These are phyloP conservation scores for Beauveria asiatica DNA, from an alignment of 2,329 filamentous ascomycete species.

Conservation along the genomic window DNA sequence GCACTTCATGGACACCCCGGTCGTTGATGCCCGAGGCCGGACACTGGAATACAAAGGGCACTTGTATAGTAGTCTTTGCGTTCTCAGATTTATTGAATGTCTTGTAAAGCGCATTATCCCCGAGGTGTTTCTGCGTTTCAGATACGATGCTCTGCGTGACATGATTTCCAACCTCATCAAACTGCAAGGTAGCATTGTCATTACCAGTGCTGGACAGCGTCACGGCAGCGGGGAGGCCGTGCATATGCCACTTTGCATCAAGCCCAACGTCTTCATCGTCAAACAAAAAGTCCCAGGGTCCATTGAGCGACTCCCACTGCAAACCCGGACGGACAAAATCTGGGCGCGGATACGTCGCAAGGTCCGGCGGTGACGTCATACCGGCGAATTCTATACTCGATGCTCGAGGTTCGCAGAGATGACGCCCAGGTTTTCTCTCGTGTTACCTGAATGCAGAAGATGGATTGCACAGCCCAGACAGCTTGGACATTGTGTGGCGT, in stretches of 20 bases:
- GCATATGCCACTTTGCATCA: constrained; percentile 41
- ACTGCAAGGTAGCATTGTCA: constrained; percentile 22
- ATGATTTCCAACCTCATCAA: constrained; percentile 16
- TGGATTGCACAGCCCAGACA: background rate
- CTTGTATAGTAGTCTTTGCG: constrained; percentile 45
- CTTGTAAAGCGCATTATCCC: constrained; percentile 33
- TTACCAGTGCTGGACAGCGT: constrained; percentile 22
- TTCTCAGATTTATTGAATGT: constrained; percentile 22
- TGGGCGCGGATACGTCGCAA: constrained; percentile 47
- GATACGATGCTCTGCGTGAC: constrained; percentile 38
- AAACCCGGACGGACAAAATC: constrained; percentile 51
- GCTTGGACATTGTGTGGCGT: background rate
- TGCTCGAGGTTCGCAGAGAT: background rate
- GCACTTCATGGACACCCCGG: constrained; percentile 46
- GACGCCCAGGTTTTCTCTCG: background rate
- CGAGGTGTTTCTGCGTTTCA: constrained; percentile 38
- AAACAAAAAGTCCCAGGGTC: constrained; percentile 55
- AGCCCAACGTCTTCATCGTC: constrained; percentile 56
- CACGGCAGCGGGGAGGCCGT: constrained; percentile 38
- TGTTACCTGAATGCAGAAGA: background rate
- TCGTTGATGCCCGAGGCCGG: constrained; percentile 45
- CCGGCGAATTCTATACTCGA: background rate
- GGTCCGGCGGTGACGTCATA: constrained; percentile 14
- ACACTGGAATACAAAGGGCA: constrained; percentile 59
- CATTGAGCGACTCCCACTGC: constrained; percentile 53